phyloP scores from a whole-genome alignment of 78 protist species.

The Polysphondylium violaceum region DNA sequence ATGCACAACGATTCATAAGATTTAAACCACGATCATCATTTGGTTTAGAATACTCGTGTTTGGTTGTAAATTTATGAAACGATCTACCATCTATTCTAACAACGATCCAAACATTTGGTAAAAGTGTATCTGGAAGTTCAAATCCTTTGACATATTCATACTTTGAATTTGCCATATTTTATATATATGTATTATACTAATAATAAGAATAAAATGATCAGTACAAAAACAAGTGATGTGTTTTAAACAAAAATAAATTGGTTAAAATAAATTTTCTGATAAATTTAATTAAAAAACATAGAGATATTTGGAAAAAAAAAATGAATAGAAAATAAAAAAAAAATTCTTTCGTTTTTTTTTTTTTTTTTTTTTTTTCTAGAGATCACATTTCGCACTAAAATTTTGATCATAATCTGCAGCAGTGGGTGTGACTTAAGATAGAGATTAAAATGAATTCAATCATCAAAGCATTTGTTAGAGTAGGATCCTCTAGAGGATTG shows the following conservation, averaged over 20 bases:
- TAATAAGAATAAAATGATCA: not conserved
- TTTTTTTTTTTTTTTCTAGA: conserved; percentile 7
- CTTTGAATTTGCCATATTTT: conserved; percentile 87
- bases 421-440: too few relatives aligned
- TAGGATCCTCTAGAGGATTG: too few relatives aligned
- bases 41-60: conserved; percentile 88
- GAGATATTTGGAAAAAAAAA: not conserved
- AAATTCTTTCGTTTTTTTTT: not conserved
- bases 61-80: conserved; percentile 86
- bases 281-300: not conserved
- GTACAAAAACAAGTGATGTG: not conserved
- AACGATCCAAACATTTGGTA: conserved; percentile 91
- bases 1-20: conserved; percentile 90
- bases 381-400: too few relatives aligned
- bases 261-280: not conserved
- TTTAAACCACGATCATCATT: conserved; percentile 84
- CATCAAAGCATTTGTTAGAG: too few relatives aligned
- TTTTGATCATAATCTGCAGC: too few relatives aligned
- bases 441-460: too few relatives aligned
- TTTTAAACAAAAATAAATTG: not conserved
- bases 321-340: not conserved
- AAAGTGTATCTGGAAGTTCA: conserved; percentile 79
- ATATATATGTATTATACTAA: not conserved
- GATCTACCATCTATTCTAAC: conserved; percentile 93
- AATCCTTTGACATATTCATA: conserved; percentile 93